These are phyloP conservation scores for Samsoniella hepiali DNA, from an alignment of 2,329 filamentous ascomycete species.

Conservation along the genomic window DNA sequence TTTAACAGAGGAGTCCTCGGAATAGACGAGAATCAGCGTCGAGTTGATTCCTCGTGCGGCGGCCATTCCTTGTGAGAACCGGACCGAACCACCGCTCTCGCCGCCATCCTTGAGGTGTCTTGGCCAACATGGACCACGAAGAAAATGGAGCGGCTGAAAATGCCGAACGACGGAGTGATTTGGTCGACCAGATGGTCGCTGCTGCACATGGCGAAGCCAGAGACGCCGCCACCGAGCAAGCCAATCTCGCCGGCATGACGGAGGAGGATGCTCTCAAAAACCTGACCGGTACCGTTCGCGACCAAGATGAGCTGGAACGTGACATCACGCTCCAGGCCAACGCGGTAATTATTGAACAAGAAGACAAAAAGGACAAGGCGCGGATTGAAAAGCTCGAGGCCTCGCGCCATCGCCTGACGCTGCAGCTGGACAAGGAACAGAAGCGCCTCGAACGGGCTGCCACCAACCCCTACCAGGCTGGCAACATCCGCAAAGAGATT, in stretches of 20 bases:
- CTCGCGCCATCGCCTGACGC: constrained; percentile 58
- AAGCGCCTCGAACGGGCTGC: constrained; percentile 44
- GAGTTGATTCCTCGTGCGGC: background rate
- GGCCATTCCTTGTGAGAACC: no score
- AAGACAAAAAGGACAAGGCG: constrained; percentile 61
- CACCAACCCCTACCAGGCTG: constrained; percentile 48
- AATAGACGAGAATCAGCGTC: background rate
- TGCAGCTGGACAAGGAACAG: constrained; percentile 58
- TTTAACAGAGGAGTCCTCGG: background rate
- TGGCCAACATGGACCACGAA: constrained; percentile 27
- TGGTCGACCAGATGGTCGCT: constrained; percentile 31
- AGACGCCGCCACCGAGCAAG: constrained; percentile 15
- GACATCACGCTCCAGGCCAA: constrained; percentile 70
- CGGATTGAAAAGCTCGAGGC: constrained; percentile 57
- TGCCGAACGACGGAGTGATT: constrained; percentile 26
- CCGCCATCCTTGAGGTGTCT: background rate
- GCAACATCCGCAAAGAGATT: constrained; percentile 63
- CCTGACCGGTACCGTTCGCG: constrained; percentile 67
- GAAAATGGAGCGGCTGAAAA: constrained; percentile 23
- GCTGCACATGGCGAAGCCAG: constrained; percentile 27
- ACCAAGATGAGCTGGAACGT: constrained; percentile 87
- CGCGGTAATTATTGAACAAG: constrained; percentile 56
- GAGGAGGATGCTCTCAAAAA: constrained; percentile 60
- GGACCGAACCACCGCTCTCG: background rate
- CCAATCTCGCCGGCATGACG: constrained; percentile 38